Evolutionary conservation across 257 asterid genomes (phyloP).

Genomic region (Solanum piurae): DNA sequence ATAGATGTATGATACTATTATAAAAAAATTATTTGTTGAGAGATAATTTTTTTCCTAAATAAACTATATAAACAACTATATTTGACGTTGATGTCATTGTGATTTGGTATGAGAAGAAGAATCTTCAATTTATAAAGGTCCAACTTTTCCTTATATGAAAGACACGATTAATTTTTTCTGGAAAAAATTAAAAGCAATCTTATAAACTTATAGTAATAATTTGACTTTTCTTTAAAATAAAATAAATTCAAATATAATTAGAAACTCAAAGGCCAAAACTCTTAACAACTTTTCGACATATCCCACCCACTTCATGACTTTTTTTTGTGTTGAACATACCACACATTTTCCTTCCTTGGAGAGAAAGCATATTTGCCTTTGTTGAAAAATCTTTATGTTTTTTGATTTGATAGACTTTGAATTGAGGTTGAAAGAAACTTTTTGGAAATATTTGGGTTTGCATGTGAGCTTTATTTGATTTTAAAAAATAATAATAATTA

Average conservation of each 20-base stretch:
- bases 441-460: not conserved
- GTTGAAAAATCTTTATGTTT: not conserved
- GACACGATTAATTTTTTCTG: accelerated
- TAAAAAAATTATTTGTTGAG: not conserved
- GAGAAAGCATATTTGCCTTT: not conserved
- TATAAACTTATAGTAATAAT: not conserved
- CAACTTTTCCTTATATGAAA: too few species aligned
- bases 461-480: not conserved
- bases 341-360: not conserved
- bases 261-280: not conserved
- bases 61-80: too few species aligned
- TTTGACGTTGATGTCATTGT: too few species aligned
- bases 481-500: too few species aligned
- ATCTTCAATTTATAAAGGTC: not conserved
- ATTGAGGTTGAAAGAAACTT: not conserved
- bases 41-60: too few species aligned
- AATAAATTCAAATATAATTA: too few species aligned
- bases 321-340: not conserved
- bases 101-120: not conserved
- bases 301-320: not conserved
- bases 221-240: not conserved
- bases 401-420: not conserved
- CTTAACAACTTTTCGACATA: not conserved
- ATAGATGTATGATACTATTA: not conserved
- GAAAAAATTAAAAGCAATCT: not conserved